phyloP scores from a whole-genome alignment of 192 early-diverging fungal species.

The Entomortierella beljakovae region DNA sequence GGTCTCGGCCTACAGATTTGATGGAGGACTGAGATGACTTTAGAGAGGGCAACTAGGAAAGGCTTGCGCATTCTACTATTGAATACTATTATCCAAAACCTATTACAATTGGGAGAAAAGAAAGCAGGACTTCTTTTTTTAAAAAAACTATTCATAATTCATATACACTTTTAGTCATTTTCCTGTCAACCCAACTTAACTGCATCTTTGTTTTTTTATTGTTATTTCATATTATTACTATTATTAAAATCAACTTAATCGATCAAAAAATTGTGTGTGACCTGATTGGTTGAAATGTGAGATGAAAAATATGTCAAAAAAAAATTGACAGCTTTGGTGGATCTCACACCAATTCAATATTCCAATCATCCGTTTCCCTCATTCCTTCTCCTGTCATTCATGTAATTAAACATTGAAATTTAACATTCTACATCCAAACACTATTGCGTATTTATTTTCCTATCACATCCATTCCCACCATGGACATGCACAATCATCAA shows the following conservation, averaged over 20 bases:
- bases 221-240: not conserved
- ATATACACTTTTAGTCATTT: not conserved
- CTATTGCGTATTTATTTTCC: not conserved
- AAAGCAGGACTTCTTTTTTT: constrained; percentile 8
- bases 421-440: not conserved
- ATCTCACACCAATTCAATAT: not conserved
- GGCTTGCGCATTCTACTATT: not conserved
- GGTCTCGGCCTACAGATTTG: not conserved
- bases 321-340: not conserved
- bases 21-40: not conserved
- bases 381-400: not conserved
- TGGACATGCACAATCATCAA: constrained; percentile 10
- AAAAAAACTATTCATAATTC: not conserved
- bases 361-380: not conserved
- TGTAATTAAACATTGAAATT: not conserved
- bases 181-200: not conserved
- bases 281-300: too few relatives aligned
- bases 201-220: not conserved
- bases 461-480: not conserved
- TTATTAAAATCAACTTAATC: not conserved
- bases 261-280: not conserved
- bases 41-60: not conserved
- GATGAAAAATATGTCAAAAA: not conserved
- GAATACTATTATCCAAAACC: constrained; percentile 6
- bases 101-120: constrained; percentile 3